Conservation (phyloP, 345 rosid genomes). For the Populus nigra region DNA sequence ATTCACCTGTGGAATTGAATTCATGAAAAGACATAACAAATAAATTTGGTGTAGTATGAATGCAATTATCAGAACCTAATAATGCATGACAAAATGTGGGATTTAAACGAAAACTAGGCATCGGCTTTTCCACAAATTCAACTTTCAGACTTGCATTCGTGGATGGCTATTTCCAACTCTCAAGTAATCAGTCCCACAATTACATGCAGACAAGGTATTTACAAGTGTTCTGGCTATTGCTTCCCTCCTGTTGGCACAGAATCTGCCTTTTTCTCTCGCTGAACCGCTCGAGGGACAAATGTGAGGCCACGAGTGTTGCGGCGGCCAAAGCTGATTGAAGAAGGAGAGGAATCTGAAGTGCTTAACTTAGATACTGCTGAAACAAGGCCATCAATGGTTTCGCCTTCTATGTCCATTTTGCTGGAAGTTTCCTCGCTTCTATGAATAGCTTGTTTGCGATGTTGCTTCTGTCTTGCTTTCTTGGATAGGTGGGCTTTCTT, state of each 20-base stretch:
- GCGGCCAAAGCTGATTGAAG: constrained; percentile 75
- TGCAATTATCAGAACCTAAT: neutral
- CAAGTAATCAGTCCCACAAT: neutral
- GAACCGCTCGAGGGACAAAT: constrained; percentile 70
- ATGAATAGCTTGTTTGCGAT: constrained; percentile 30
- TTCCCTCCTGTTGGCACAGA: constrained; percentile 24
- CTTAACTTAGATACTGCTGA: constrained; percentile 75
- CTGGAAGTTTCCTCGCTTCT: constrained; percentile 37
- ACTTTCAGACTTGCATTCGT: neutral
- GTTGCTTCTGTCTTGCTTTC: constrained; percentile 73
- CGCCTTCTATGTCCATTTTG: constrained; percentile 77
- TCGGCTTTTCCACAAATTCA: constrained; percentile 1
- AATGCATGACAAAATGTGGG: neutral
- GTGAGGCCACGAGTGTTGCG: constrained; percentile 69
- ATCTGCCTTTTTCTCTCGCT: constrained; percentile 39
- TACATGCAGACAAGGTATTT: neutral
- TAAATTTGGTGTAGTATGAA: neutral
- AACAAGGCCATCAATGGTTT: constrained; percentile 61
- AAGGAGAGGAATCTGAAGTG: constrained; percentile 74
- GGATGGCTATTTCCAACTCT: neutral
- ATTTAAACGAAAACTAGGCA: neutral
- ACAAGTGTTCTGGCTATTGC: constrained; percentile 15
- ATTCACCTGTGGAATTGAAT: too few relatives aligned
- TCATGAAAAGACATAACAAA: neutral
- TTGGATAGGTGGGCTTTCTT: constrained; percentile 67